A percentile compares a stretch with the other conserved stretches of the same genome.
Evolutionary conservation across 2,329 filamentous ascomycete species (phyloP).

Genomic region (Parascedosporium putredinis): DNA sequence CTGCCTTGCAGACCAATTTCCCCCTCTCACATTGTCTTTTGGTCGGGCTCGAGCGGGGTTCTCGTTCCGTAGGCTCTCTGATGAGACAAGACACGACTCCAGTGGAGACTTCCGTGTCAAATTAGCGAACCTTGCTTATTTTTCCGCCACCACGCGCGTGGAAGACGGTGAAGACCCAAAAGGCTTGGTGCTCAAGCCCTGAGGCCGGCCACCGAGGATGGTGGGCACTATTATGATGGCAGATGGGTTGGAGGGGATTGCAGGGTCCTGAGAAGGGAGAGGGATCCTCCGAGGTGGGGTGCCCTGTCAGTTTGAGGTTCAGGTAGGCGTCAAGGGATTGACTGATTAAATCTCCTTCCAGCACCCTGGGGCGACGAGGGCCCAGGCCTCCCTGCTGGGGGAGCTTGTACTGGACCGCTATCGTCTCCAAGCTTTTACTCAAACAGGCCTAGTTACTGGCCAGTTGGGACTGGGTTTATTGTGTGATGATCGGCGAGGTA

Average conservation of each 20-base stretch:
- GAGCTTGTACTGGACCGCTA: background rate
- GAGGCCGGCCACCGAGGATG: no score
- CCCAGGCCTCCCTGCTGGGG: background rate
- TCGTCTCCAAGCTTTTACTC: background rate
- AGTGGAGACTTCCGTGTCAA: no score
- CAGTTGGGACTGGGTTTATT: background rate
- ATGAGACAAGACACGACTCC: no score
- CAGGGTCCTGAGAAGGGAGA: no score
- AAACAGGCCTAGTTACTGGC: background rate
- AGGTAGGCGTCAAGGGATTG: constrained; percentile 5
- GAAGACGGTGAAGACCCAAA: no score
- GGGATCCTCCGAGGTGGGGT: background rate
- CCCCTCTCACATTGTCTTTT: no score
- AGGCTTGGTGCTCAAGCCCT: no score
- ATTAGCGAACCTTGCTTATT: no score
- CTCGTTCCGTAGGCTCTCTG: no score
- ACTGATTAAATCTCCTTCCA: background rate
- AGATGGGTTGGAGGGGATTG: background rate
- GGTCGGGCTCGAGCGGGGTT: no score
- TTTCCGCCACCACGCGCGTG: no score
- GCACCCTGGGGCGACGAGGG: background rate
- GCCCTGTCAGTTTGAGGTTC: constrained; percentile 8
- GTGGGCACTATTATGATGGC: background rate
- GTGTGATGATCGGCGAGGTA: background rate
- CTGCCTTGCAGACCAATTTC: no score